phyloP scores from a whole-genome alignment of 2,329 filamentous ascomycete species.

The Fusarium citri region DNA sequence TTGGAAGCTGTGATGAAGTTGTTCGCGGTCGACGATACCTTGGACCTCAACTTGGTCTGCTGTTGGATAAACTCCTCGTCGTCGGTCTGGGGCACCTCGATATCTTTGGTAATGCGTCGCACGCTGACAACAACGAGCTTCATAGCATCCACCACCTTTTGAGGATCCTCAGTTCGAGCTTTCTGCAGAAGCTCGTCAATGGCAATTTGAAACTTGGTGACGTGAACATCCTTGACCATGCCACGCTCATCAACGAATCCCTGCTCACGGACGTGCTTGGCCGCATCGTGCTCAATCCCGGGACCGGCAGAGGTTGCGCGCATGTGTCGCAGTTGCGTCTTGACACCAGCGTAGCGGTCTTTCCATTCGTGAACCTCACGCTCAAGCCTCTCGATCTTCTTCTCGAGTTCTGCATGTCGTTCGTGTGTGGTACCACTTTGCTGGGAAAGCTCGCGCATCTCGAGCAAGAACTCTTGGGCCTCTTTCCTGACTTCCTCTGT shows the following conservation, averaged over 20 bases:
- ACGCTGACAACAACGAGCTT: slow-evolving; percentile 86
- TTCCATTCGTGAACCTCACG: slow-evolving; percentile 91
- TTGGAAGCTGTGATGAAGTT: slow-evolving; percentile 95
- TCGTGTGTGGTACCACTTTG: slow-evolving; percentile 83
- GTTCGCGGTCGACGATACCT: slow-evolving; percentile 93
- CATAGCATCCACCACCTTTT: slow-evolving; percentile 84
- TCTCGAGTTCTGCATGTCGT: slow-evolving; percentile 81
- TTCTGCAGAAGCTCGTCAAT: slow-evolving; percentile 89
- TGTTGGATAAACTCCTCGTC: slow-evolving; percentile 67
- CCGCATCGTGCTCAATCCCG: slow-evolving; percentile 75
- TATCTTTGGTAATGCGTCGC: slow-evolving; percentile 84
- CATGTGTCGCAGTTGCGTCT: slow-evolving; percentile 85
- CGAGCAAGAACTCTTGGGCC: slow-evolving; percentile 82
- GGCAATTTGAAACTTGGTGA: slow-evolving; percentile 94
- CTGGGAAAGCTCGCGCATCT: slow-evolving; percentile 89
- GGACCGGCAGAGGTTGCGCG: slow-evolving; percentile 84
- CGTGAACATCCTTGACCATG: slow-evolving; percentile 87
- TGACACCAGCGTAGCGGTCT: slow-evolving; percentile 85
- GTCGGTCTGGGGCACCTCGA: slow-evolving; percentile 68
- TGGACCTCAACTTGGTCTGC: slow-evolving; percentile 78
- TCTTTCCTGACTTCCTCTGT: slow-evolving; percentile 89
- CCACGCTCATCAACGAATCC: slow-evolving; percentile 78
- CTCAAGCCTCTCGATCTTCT: slow-evolving; percentile 81
- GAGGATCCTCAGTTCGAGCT: slow-evolving; percentile 78
- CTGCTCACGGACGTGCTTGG: slow-evolving; percentile 72